Evolutionary conservation across 768 basidiomycete genomes (phyloP).

Genomic region (Suillus hirtellus): DNA sequence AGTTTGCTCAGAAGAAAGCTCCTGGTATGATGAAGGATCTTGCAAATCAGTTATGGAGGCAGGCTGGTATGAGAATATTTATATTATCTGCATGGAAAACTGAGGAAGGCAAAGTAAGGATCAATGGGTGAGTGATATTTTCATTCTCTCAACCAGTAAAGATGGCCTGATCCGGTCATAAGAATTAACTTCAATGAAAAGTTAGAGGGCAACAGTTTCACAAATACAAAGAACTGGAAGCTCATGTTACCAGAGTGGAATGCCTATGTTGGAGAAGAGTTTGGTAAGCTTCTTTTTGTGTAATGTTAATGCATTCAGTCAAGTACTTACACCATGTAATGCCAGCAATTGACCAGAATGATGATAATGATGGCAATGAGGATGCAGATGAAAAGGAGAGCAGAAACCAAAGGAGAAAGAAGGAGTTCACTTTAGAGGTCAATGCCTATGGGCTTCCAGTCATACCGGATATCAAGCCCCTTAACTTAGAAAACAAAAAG

Average conservation of each 20-base stretch:
- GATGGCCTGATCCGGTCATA: neutral
- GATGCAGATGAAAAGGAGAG: neutral
- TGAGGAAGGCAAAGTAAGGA: neutral
- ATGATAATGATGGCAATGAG: neutral
- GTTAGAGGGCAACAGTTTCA: neutral
- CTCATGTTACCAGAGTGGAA: neutral
- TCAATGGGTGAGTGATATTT: neutral
- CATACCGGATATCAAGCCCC: neutral
- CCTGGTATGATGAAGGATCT: neutral
- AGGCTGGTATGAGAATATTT: slow-evolving; percentile 3
- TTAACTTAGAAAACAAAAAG: no score
- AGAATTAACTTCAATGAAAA: neutral
- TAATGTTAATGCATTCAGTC: neutral
- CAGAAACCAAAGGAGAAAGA: neutral
- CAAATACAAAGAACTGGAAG: no score
- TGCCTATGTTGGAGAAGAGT: neutral
- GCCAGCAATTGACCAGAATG: neutral
- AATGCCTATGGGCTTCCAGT: neutral
- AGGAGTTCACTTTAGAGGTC: neutral
- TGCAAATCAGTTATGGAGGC: slow-evolving; percentile 1
- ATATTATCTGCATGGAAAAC: neutral
- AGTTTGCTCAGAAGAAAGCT: slow-evolving; percentile 2
- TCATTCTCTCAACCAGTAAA: neutral
- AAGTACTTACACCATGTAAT: neutral
- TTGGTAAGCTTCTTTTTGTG: neutral